Conservation (phyloP, 331 rosid species). For the Malus hybrid region DNA sequence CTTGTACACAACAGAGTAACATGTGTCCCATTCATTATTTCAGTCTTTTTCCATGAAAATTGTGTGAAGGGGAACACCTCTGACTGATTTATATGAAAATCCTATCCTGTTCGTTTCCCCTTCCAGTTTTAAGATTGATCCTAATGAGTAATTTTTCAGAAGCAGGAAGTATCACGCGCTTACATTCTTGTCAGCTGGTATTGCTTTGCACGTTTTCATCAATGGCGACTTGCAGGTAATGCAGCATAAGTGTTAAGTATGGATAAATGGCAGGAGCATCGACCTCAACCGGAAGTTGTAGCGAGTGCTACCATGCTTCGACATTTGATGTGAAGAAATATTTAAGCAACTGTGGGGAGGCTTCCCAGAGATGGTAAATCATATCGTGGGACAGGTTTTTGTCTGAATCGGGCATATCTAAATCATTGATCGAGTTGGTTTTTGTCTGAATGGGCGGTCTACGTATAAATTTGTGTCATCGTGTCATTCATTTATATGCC, state of each 20-base stretch:
- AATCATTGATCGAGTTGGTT: too few relatives aligned
- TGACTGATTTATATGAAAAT: neutral
- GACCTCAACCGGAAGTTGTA: slow-evolving; percentile 84
- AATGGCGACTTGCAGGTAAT: slow-evolving; percentile 71
- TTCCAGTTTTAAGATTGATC: slow-evolving; percentile 57
- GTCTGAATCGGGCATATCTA: too few relatives aligned
- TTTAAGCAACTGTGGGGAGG: slow-evolving; percentile 54
- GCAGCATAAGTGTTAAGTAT: slow-evolving; percentile 65
- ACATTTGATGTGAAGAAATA: slow-evolving; percentile 63
- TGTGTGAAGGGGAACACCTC: neutral
- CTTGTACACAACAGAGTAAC: slow-evolving; percentile 72
- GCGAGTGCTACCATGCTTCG: slow-evolving; percentile 53
- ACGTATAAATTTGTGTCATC: too few relatives aligned
- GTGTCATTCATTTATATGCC: too few relatives aligned
- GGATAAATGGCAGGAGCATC: slow-evolving; percentile 73
- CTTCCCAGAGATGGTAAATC: slow-evolving; percentile 87
- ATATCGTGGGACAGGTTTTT: neutral
- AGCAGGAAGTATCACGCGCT: slow-evolving; percentile 60
- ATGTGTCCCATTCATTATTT: neutral
- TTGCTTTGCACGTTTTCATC: slow-evolving; percentile 78
- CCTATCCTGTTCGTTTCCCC: neutral
- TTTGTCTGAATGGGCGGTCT: too few relatives aligned
- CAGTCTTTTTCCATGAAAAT: neutral
- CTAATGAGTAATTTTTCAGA: slow-evolving; percentile 57
- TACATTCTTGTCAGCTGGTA: slow-evolving; percentile 77